Evolutionary conservation across 441 rosid genomes (phyloP), one percentile per base, ranked within the genome.

Genomic region (Cnidoscolus chayamansa): DNA sequence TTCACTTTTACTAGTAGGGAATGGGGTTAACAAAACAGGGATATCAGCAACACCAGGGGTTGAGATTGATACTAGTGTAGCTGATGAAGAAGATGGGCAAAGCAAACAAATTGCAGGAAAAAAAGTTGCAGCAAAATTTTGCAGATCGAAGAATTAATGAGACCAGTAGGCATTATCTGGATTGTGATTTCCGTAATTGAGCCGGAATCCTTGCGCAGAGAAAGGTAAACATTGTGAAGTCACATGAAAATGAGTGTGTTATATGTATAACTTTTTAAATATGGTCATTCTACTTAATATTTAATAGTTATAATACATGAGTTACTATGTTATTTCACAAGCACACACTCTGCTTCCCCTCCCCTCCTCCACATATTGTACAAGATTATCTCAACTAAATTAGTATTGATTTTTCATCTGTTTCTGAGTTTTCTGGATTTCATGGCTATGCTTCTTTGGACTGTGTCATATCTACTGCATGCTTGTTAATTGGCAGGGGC

Each of bases 141-240:
- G 87, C 94, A 19, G 88, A 87, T 79, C 72, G 84, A 65, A 79
- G 83, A 75, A 73, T 77, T 76, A 81, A 79, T 63, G 98, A 92
- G 80, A 82, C 86, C 84, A 88, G 98, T 79, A 75, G 74, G 78
- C 84, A 70, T 51, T 87, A 77, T 79, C 73, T 91, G 77, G 74
- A 76, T 55, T 94, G 97, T 79, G 85, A 79, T 79, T 84, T 25
- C 90, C 67, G 72, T 90, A 64, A 83, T 87, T 51, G 94, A 86
- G 84, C 85, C 85, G 74, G 92, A 84, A 65, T 82, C 91, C 74
- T 76, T 77, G n/a, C 72, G 76, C 71, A 76, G 77, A 75, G 93
- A 86, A 77, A 86, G 96, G 99, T 92, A 81, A 82, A 63, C 66
- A 63, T 63, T 60, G 1, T 60, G 45, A 50, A 13, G 16, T 71